Conservation (phyloP, 164 flowering plant species). For the Pachysandra terminalis region DNA sequence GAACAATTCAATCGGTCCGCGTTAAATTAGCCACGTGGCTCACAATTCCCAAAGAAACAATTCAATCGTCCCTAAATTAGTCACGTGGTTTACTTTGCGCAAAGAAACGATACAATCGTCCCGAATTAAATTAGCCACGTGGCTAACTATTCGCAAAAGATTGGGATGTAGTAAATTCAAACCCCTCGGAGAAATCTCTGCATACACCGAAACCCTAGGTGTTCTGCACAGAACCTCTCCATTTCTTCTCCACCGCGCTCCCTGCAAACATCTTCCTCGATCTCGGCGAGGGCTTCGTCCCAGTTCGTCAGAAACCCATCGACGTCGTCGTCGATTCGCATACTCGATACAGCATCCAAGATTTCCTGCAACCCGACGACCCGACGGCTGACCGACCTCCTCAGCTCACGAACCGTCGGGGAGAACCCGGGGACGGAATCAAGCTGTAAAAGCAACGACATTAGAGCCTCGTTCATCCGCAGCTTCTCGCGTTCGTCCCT, state of each 20-base stretch:
- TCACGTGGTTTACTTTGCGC: too few species aligned
- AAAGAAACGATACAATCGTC: too few species aligned
- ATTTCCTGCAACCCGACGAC: constrained; percentile 86
- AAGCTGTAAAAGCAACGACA: constrained; percentile 63
- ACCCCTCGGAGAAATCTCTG: constrained; percentile 58
- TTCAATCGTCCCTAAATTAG: too few species aligned
- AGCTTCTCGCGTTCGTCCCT: constrained; percentile 46
- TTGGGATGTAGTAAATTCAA: background rate
- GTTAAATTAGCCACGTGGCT: background rate
- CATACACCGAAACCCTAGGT: constrained; percentile 70
- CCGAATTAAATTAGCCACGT: too few species aligned
- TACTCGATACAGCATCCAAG: constrained; percentile 52
- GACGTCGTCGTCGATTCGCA: constrained; percentile 19
- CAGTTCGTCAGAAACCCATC: constrained; percentile 38
- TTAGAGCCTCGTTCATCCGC: constrained; percentile 71
- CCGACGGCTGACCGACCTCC: constrained; percentile 73
- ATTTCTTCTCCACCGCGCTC: constrained; percentile 55
- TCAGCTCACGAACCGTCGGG: constrained; percentile 61
- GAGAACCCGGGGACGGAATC: constrained; percentile 74
- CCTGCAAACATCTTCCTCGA: constrained; percentile 43
- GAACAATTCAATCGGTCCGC: too few species aligned
- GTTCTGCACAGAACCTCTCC: constrained; percentile 71
- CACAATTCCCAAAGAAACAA: background rate
- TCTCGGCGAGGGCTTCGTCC: constrained; percentile 48
- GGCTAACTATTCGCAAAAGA: too few species aligned